These are phyloP conservation scores for Neckera pumila DNA, from an alignment of 225 moss, liverwort and hornwort species.

Conservation along the genomic window DNA sequence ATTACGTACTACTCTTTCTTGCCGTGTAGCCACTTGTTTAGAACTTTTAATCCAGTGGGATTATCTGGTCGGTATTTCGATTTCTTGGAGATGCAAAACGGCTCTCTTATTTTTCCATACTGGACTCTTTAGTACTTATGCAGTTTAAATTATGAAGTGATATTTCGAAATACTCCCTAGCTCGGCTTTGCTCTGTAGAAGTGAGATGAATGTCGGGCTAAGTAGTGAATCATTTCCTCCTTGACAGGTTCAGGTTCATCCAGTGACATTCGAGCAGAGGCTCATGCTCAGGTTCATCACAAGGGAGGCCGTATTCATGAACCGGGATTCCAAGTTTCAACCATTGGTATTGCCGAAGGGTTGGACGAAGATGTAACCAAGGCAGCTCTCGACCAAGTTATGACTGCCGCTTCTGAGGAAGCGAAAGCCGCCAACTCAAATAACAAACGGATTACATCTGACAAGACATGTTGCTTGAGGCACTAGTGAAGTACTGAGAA, in stretches of 20 bases:
- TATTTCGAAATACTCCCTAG: neutral
- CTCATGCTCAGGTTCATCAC: slow-evolving; percentile 67
- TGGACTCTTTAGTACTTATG: neutral
- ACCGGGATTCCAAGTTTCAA: slow-evolving; percentile 54
- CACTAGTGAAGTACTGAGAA: slow-evolving; percentile 3
- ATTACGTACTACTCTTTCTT: neutral
- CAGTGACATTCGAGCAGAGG: slow-evolving; percentile 70
- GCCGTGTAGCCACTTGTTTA: neutral
- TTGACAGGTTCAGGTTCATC: slow-evolving; percentile 47
- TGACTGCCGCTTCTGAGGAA: slow-evolving; percentile 63
- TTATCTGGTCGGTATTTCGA: neutral
- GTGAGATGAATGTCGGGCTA: neutral
- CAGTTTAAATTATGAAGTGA: neutral
- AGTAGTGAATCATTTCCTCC: neutral
- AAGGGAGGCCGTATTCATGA: neutral
- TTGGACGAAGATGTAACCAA: slow-evolving; percentile 45
- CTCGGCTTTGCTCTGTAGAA: neutral
- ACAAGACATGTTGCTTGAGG: slow-evolving; percentile 25
- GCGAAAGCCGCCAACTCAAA: slow-evolving; percentile 46
- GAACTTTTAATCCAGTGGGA: neutral
- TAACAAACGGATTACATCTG: slow-evolving; percentile 31
- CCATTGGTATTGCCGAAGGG: slow-evolving; percentile 82
- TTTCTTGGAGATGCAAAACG: neutral
- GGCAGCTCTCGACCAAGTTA: slow-evolving; percentile 60
- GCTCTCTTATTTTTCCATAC: neutral